phyloP scores from a whole-genome alignment of 257 asterid genomes.

The Salvia hispanica region DNA sequence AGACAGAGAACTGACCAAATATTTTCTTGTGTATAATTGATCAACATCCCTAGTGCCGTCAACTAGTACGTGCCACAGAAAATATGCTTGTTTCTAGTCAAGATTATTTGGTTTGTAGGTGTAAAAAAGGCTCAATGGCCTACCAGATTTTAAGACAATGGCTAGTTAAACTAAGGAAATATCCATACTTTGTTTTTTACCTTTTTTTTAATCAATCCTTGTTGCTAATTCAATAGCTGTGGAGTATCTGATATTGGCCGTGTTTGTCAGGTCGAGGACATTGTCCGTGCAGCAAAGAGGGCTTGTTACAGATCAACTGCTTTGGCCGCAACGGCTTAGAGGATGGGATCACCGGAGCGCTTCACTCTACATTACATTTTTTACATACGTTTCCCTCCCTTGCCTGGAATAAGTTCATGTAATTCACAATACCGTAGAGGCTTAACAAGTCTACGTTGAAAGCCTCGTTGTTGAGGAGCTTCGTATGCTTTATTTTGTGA shows the following conservation, averaged over 20 bases:
- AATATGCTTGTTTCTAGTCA: no score
- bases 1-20: neutral
- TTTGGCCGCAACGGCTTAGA: conserved; percentile 43
- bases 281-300: conserved; percentile 59
- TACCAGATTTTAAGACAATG: neutral
- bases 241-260: neutral
- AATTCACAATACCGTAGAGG: conserved; percentile 22
- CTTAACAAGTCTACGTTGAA: no score
- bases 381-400: conserved; percentile 21
- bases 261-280: conserved; percentile 46
- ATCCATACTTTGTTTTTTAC: neutral
- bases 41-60: no score
- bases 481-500: neutral
- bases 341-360: neutral
- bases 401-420: conserved; percentile 19
- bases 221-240: neutral
- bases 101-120: no score
- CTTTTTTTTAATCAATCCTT: no score
- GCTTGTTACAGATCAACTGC: conserved; percentile 48
- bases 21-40: neutral
- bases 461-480: neutral
- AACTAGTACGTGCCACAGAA: no score
- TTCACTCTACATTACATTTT: conserved; percentile 24
- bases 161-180: neutral
- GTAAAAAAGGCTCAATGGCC: no score